These are phyloP conservation scores for Paramecium sexaurelia DNA, from an alignment of 73 alveolate species.

Conservation along the genomic window DNA sequence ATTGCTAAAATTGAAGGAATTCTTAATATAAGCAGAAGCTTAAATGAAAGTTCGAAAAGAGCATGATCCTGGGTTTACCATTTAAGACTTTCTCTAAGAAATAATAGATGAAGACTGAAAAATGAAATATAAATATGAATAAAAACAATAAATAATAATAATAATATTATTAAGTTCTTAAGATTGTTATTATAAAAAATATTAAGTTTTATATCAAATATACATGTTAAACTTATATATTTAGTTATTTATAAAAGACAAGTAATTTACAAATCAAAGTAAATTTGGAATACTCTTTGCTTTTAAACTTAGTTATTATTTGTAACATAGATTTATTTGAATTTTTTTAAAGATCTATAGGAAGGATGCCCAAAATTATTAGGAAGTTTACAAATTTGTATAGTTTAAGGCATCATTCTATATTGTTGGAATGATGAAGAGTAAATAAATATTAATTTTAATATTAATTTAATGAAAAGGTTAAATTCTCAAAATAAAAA, in stretches of 20 bases:
- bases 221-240: no score
- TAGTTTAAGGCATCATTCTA: no score
- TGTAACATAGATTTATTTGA: no score
- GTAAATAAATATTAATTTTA: background rate
- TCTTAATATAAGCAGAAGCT: background rate
- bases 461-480: background rate
- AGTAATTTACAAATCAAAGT: no score
- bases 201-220: no score
- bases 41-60: background rate
- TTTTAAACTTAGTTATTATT: no score
- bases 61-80: background rate
- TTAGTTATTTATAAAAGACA: no score
- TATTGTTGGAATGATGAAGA: background rate
- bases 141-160: background rate
- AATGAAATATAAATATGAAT: background rate
- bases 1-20: background rate
- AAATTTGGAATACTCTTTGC: no score
- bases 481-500: background rate
- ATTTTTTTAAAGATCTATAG: no score
- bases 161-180: background rate
- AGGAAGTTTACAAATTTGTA: no score
- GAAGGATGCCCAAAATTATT: no score
- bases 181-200: no score
- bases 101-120: background rate
- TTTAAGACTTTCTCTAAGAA: background rate